A percentile compares a stretch with the other conserved stretches of the same genome.
These are phyloP conservation scores for Aspergillus panamensis DNA, from an alignment of 495 filamentous ascomycete genomes.

Conservation along the genomic window DNA sequence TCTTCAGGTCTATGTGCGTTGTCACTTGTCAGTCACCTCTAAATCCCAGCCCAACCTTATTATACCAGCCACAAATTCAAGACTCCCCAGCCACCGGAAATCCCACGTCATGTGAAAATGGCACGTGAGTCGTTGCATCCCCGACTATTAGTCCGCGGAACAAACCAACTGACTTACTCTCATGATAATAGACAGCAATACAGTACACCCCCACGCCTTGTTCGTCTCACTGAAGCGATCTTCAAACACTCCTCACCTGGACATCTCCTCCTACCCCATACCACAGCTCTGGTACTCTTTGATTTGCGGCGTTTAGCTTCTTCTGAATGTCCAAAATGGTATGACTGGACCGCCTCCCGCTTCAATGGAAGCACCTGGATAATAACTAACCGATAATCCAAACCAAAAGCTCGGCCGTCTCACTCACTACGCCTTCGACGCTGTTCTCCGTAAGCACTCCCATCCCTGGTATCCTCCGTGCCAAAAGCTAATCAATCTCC, in stretches of 20 bases:
- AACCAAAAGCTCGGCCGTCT: conserved; percentile 76
- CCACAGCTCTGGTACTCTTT: neutral
- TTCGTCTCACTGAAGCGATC: neutral
- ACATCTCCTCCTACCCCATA: too few relatives aligned
- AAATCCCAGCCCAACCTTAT: neutral
- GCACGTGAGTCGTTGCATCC: conserved; percentile 12
- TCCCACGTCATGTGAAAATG: conserved; percentile 9
- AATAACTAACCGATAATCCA: conserved; percentile 12
- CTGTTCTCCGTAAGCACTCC: conserved; percentile 70
- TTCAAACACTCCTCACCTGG: too few relatives aligned
- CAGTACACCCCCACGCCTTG: neutral
- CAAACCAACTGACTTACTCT: neutral
- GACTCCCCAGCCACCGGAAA: neutral
- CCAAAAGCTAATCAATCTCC: conserved; percentile 24
- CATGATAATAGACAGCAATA: neutral
- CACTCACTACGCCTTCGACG: conserved; percentile 94
- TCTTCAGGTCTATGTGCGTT: neutral
- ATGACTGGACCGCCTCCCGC: too few relatives aligned
- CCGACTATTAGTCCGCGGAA: neutral
- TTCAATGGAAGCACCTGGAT: conserved; percentile 13
- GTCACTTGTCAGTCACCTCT: too few relatives aligned
- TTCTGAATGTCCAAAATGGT: neutral
- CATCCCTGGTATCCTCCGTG: neutral
- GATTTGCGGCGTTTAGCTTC: neutral
- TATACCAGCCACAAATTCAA: neutral